Conservation (phyloP, 192 early-diverging fungal genomes). For the Podila horticola region DNA sequence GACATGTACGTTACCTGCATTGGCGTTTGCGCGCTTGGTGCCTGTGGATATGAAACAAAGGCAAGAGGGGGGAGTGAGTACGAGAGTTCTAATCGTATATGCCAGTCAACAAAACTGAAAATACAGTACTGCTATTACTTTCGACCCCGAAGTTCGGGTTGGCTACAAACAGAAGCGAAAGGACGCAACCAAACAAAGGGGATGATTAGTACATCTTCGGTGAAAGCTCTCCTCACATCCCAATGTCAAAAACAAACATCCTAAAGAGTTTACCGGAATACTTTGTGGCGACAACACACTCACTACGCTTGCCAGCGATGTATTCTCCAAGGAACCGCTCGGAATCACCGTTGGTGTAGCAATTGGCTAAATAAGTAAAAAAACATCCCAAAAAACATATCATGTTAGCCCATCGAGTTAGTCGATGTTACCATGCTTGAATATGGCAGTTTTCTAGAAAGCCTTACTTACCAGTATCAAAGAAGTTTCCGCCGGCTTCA, state of each 20-base stretch:
- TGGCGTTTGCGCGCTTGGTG: too few species aligned
- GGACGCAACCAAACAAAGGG: background rate
- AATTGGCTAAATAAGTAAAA: conserved; percentile 60
- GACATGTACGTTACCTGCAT: too few species aligned
- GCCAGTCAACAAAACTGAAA: too few species aligned
- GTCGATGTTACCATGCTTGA: background rate
- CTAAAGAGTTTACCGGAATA: conserved; percentile 30
- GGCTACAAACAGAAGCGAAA: too few species aligned
- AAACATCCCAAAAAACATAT: background rate
- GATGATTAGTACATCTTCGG: background rate
- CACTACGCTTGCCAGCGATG: conserved; percentile 59
- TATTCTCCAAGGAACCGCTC: conserved; percentile 69
- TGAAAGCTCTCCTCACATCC: background rate
- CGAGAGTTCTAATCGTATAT: too few species aligned
- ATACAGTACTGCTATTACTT: too few species aligned
- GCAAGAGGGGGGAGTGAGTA: too few species aligned
- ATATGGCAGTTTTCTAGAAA: background rate
- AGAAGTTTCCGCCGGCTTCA: conserved; percentile 60
- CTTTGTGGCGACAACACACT: conserved; percentile 70
- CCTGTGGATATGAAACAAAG: too few species aligned
- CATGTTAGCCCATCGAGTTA: too few species aligned
- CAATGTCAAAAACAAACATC: background rate
- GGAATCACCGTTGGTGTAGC: conserved; percentile 64
- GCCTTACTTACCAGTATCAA: conserved; percentile 43
- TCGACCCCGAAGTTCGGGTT: too few species aligned